Conservation (phyloP, 352 stramenopile genomes). For the Pythium grandisporangium region DNA sequence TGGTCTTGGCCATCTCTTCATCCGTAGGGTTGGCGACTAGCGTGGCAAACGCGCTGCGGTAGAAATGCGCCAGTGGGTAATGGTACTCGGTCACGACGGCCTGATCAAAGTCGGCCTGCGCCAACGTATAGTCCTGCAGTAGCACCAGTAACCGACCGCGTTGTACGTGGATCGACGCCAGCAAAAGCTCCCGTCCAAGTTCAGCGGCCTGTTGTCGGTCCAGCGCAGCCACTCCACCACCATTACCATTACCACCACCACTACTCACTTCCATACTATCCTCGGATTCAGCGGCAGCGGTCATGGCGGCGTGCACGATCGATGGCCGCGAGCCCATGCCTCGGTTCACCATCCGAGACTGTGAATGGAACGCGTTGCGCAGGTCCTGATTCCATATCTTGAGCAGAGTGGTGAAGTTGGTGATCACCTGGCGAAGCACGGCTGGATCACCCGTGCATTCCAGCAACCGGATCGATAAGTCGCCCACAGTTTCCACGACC, state of each 20-base stretch:
- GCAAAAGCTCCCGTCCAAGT: conserved; percentile 26
- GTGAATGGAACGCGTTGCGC: conserved; percentile 21
- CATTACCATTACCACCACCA: neutral
- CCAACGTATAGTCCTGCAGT: conserved; percentile 33
- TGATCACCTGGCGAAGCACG: conserved; percentile 52
- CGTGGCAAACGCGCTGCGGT: conserved; percentile 54
- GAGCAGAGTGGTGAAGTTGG: conserved; percentile 48
- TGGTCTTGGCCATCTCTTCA: conserved; percentile 16
- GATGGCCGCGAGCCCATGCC: conserved; percentile 4
- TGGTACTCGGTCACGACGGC: conserved; percentile 74
- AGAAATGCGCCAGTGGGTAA: conserved; percentile 73
- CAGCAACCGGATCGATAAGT: conserved; percentile 51
- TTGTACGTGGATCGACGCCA: conserved; percentile 51
- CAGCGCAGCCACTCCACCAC: too few species aligned
- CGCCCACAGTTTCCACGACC: conserved; percentile 64
- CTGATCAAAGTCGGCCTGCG: conserved; percentile 55
- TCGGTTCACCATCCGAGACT: too few species aligned
- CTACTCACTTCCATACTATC: neutral
- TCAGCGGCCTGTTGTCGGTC: conserved; percentile 6
- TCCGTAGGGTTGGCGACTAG: conserved; percentile 28
- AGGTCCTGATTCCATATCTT: conserved; percentile 34
- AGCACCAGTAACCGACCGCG: conserved; percentile 54
- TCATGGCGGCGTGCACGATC: conserved; percentile 4
- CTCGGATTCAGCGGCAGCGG: neutral
- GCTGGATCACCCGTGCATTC: conserved; percentile 54